These are phyloP conservation scores for Litsea cubeba DNA, from an alignment of 164 flowering plant genomes.

Conservation along the genomic window DNA sequence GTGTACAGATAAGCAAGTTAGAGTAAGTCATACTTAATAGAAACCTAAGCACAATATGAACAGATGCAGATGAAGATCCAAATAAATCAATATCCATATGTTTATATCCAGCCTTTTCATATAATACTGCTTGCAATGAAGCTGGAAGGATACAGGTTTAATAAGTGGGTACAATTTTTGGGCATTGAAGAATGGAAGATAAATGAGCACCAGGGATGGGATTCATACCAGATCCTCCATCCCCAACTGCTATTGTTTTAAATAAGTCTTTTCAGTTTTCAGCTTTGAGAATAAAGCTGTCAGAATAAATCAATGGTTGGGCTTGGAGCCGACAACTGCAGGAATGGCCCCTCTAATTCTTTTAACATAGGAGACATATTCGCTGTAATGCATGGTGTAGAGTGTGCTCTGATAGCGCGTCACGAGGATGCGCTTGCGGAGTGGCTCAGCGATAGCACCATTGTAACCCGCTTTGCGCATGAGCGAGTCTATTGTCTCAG, in stretches of 20 bases:
- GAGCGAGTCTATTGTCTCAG: conserved; percentile 82
- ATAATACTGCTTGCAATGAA: neutral
- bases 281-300: neutral
- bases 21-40: too few relatives aligned
- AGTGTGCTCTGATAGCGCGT: conserved; percentile 96
- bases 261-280: neutral
- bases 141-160: neutral
- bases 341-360: conserved; percentile 58
- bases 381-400: conserved; percentile 71
- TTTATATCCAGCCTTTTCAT: neutral
- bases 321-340: conserved; percentile 35
- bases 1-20: too few relatives aligned
- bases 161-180: neutral
- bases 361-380: conserved; percentile 64
- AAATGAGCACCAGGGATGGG: conserved; percentile 2
- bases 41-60: too few relatives aligned
- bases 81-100: neutral
- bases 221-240: conserved; percentile 4
- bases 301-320: conserved; percentile 29
- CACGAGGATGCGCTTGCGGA: conserved; percentile 58
- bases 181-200: neutral
- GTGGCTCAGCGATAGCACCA: conserved; percentile 65
- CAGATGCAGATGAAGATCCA: neutral
- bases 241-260: conserved; percentile 4
- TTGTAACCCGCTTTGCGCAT: conserved; percentile 89